Conservation (phyloP, 805 yeast genomes). For the Saccharomycopsis sp. region DNA sequence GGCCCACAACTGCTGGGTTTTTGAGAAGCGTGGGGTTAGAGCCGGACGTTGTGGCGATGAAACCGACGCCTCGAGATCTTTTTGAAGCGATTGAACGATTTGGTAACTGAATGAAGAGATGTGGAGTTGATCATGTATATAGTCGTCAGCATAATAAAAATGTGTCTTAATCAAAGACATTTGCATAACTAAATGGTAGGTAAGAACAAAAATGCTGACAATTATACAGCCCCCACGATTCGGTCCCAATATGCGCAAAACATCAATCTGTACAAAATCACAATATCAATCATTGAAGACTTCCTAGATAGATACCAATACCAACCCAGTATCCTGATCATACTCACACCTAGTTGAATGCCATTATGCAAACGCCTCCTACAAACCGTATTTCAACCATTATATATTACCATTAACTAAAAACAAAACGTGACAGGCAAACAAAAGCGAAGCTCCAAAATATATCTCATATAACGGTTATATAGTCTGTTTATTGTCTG, state of each 20-base stretch:
- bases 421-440: background rate
- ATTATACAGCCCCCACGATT: too few species aligned
- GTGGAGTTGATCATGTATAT: too few species aligned
- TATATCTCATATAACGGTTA: background rate
- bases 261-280: too few species aligned
- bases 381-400: background rate
- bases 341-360: background rate
- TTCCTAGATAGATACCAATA: too few species aligned
- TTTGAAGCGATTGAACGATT: conserved; percentile 35
- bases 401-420: background rate
- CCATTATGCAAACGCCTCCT: background rate
- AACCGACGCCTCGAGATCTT: conserved; percentile 65
- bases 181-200: too few species aligned
- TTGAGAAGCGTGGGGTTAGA: conserved; percentile 43
- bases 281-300: too few species aligned
- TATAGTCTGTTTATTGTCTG: background rate
- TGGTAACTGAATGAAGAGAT: too few species aligned
- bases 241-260: too few species aligned
- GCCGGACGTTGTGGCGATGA: conserved; percentile 59
- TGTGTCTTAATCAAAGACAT: too few species aligned
- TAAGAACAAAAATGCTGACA: too few species aligned
- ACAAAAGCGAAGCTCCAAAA: background rate
- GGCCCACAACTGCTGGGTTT: conserved; percentile 75
- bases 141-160: too few species aligned
- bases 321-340: too few species aligned